These are phyloP conservation scores for Penicillium sumatraense DNA, from an alignment of 2,329 filamentous ascomycete species.

Conservation along the genomic window DNA sequence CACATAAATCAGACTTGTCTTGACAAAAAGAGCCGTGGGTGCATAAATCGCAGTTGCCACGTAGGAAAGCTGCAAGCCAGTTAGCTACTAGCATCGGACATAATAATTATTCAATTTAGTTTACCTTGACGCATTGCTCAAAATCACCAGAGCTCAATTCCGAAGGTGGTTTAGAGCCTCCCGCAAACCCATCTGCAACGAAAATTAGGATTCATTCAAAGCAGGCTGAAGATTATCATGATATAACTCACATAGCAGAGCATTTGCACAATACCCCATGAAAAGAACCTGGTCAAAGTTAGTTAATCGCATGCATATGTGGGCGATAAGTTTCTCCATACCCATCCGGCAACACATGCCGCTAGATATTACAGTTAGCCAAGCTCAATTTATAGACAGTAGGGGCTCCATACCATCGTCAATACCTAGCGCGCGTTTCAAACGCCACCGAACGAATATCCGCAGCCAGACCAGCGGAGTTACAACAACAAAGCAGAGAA, in stretches of 20 bases:
- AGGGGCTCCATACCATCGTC: constrained; percentile 13
- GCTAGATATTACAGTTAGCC: constrained; percentile 7
- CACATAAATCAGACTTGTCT: constrained; percentile 17
- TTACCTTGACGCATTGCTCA: constrained; percentile 10
- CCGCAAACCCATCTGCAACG: constrained; percentile 4
- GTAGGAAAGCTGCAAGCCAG: constrained; percentile 14
- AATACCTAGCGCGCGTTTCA: constrained; percentile 7
- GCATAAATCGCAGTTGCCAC: constrained; percentile 18
- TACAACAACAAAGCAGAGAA: constrained; percentile 6
- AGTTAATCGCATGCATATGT: background rate
- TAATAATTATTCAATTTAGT: background rate
- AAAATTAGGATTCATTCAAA: background rate
- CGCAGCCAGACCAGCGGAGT: constrained; percentile 11
- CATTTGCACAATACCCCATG: constrained; percentile 13
- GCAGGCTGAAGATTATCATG: background rate
- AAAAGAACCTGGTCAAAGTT: constrained; percentile 3
- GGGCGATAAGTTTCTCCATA: background rate
- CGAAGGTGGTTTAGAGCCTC: background rate
- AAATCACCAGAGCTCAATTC: background rate
- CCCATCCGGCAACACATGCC: constrained; percentile 14
- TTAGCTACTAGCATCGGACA: too few species aligned
- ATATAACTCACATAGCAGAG: constrained; percentile 9
- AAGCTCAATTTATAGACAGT: background rate
- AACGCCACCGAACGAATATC: constrained; percentile 12
- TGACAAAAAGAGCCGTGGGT: constrained; percentile 19